phyloP scores from a whole-genome alignment of 768 basidiomycete genomes.

The Asterophora parasitica region DNA sequence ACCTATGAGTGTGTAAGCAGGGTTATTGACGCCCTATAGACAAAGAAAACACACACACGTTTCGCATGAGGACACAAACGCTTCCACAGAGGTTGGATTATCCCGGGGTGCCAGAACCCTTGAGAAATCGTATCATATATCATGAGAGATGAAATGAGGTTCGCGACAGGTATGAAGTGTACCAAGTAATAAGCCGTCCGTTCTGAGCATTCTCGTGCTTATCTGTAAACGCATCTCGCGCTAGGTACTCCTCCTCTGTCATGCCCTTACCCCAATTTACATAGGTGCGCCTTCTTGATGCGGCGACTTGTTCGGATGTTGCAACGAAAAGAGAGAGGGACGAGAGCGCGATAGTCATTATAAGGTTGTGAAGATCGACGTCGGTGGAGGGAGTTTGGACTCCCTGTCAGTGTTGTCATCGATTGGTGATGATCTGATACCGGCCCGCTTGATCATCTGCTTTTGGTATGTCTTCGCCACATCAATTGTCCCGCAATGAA shows the following conservation, averaged over 20 bases:
- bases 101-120: conserved; percentile 58
- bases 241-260: conserved; percentile 41
- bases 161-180: not conserved
- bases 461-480: too few species aligned
- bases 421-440: too few species aligned
- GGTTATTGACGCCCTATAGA: not conserved
- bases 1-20: conserved; percentile 15
- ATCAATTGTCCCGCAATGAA: too few species aligned
- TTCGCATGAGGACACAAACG: conserved; percentile 58
- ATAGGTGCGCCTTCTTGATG: conserved; percentile 34
- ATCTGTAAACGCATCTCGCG: conserved; percentile 36
- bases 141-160: not conserved
- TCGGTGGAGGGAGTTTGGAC: too few species aligned
- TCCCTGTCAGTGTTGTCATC: too few species aligned
- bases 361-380: too few species aligned
- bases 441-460: too few species aligned
- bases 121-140: not conserved
- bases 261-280: conserved; percentile 41
- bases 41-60: conserved; percentile 38
- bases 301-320: conserved; percentile 39
- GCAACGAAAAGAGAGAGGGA: conserved; percentile 43
- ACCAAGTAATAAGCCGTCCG: conserved; percentile 51
- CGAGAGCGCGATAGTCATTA: conserved; percentile 13
- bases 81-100: conserved; percentile 39
- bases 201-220: conserved; percentile 37